Evolutionary conservation across 495 filamentous ascomycete species (phyloP).

Genomic region (Penicillium manginii): DNA sequence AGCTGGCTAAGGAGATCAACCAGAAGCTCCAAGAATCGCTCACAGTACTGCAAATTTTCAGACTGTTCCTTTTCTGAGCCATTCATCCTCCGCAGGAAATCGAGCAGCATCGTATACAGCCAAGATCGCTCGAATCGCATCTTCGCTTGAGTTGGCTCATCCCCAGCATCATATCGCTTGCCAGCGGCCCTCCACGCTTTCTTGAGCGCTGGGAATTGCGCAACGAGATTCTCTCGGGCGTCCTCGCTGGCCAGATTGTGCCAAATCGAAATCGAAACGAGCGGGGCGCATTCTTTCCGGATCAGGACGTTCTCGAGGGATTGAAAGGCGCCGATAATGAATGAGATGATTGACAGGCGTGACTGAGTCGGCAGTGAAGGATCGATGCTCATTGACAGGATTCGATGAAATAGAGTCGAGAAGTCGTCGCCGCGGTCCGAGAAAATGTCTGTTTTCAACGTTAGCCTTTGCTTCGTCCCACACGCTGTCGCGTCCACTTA

Average conservation of each 20-base stretch:
- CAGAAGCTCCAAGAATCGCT: slow-evolving; percentile 88
- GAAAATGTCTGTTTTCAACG: slow-evolving; percentile 63
- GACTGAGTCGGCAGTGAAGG: slow-evolving; percentile 68
- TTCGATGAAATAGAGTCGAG: slow-evolving; percentile 85
- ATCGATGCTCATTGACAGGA: slow-evolving; percentile 88
- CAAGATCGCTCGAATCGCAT: slow-evolving; percentile 91
- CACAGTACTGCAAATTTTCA: slow-evolving; percentile 82
- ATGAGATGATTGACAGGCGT: slow-evolving; percentile 78
- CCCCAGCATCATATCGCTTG: slow-evolving; percentile 86
- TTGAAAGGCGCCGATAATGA: slow-evolving; percentile 90
- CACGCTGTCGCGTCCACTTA: slow-evolving; percentile 36
- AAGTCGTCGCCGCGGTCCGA: slow-evolving; percentile 78
- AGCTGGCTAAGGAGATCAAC: slow-evolving; percentile 91
- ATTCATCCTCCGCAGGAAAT: slow-evolving; percentile 79
- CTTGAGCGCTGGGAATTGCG: slow-evolving; percentile 68
- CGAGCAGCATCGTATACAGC: slow-evolving; percentile 84
- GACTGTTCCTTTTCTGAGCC: slow-evolving; percentile 47
- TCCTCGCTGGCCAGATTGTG: slow-evolving; percentile 80
- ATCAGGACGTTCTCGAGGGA: slow-evolving; percentile 88
- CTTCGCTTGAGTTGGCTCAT: slow-evolving; percentile 75
- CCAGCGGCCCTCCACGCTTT: slow-evolving; percentile 89
- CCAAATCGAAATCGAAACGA: slow-evolving; percentile 96
- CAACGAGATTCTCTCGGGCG: slow-evolving; percentile 67
- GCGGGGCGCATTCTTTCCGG: slow-evolving; percentile 91
- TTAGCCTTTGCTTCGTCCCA: slow-evolving; percentile 16